phyloP scores from a whole-genome alignment of 1,284 basidiomycete genomes.

The Wolfiporia cocos region DNA sequence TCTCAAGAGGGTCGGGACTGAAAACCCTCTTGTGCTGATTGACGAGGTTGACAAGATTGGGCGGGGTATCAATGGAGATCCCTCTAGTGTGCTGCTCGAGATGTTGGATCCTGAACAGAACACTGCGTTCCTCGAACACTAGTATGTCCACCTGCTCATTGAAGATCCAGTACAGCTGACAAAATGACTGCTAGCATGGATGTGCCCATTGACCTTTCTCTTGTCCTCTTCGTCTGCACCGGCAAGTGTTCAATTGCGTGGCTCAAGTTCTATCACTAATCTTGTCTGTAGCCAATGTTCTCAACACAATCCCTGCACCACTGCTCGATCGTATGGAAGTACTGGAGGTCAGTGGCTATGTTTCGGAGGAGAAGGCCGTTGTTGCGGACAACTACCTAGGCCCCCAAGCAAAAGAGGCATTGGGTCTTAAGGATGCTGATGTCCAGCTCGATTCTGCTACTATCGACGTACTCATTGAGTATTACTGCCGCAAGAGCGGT shows the following conservation, averaged over 20 bases:
- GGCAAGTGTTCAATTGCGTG: conserved; percentile 41
- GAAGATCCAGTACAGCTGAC: not conserved
- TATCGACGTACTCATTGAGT: conserved; percentile 90
- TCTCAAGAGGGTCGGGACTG: conserved; percentile 92
- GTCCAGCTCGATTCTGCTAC: conserved; percentile 74
- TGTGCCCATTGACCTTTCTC: conserved; percentile 93
- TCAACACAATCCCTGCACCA: conserved; percentile 96
- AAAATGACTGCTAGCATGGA: conserved; percentile 63
- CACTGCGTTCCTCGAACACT: conserved; percentile 92
- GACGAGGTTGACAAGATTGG: conserved; percentile 99
- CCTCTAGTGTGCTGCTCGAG: conserved; percentile 89
- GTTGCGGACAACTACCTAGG: conserved; percentile 92
- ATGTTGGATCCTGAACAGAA: conserved; percentile 99
- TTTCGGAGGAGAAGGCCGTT: conserved; percentile 92
- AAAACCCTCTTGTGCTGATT: conserved; percentile 96
- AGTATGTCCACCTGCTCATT: conserved; percentile 46
- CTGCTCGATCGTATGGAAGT: conserved; percentile 97
- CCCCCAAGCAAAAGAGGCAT: conserved; percentile 91
- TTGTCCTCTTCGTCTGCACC: conserved; percentile 97
- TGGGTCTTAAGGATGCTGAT: conserved; percentile 82
- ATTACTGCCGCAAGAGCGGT: conserved; percentile 96
- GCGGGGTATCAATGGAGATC: conserved; percentile 94
- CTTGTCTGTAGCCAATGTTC: conserved; percentile 66
- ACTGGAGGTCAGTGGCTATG: conserved; percentile 94
- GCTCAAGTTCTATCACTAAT: no score